phyloP scores from a whole-genome alignment of 2,329 filamentous ascomycete genomes.

The Ceratocystiopsis brevicomis region DNA sequence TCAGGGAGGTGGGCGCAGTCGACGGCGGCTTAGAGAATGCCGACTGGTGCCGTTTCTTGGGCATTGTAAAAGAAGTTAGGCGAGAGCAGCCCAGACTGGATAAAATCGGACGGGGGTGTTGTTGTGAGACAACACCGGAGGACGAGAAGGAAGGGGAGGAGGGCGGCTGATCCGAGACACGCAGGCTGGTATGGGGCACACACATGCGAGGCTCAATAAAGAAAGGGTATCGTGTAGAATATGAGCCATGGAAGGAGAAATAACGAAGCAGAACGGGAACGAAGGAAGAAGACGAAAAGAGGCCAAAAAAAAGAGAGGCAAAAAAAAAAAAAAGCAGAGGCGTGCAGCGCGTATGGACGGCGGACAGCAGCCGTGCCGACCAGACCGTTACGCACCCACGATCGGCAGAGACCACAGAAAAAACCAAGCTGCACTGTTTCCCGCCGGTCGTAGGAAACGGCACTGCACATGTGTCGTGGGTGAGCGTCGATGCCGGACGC shows the following conservation, averaged over 20 bases:
- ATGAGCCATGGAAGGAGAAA: neutral
- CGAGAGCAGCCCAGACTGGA: neutral
- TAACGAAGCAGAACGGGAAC: neutral
- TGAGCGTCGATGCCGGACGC: no score
- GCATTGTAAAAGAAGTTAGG: slow-evolving; percentile 25
- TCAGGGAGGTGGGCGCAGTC: slow-evolving; percentile 31
- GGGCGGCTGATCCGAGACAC: slow-evolving; percentile 4
- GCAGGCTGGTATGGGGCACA: neutral
- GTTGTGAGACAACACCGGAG: slow-evolving; percentile 1
- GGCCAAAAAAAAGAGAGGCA: neutral
- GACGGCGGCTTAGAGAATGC: slow-evolving; percentile 40
- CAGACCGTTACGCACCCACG: no score
- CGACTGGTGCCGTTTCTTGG: slow-evolving; percentile 40
- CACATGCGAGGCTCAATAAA: neutral
- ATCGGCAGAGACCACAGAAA: no score
- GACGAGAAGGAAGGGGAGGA: no score
- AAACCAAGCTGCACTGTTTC: no score
- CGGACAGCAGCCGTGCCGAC: no score
- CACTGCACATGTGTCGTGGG: no score
- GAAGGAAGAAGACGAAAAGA: neutral
- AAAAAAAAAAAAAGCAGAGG: neutral
- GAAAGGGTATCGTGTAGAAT: no score
- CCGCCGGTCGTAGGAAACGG: no score
- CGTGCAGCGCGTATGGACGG: neutral
- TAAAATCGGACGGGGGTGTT: neutral